Conservation (phyloP, 805 yeast genomes). For the Starmera caribaea region DNA sequence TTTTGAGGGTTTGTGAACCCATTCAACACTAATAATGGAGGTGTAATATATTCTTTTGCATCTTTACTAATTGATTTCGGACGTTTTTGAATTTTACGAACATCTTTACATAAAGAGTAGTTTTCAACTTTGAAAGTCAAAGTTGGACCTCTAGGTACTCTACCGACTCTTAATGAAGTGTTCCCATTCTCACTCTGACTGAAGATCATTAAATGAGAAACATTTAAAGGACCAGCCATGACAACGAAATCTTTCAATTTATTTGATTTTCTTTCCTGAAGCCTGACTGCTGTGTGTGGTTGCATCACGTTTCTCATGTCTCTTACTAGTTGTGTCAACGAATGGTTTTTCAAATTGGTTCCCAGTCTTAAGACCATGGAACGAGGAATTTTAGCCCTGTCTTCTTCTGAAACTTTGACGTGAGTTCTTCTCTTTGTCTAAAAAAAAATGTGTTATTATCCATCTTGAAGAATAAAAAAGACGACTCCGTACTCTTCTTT, state of each 20-base stretch:
- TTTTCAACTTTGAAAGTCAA: constrained; percentile 67
- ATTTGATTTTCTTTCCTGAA: constrained; percentile 80
- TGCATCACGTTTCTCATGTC: constrained; percentile 90
- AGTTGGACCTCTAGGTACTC: constrained; percentile 93
- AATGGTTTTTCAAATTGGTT: constrained; percentile 62
- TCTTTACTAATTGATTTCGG: constrained; percentile 75
- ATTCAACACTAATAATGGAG: constrained; percentile 88
- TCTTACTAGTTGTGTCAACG: constrained; percentile 72
- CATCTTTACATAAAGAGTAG: constrained; percentile 78
- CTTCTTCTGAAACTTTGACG: constrained; percentile 52
- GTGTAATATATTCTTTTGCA: constrained; percentile 49
- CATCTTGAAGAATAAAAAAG: no score
- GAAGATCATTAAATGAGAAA: constrained; percentile 79
- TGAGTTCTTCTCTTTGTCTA: constrained; percentile 83
- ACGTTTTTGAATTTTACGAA: constrained; percentile 52
- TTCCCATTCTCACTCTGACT: constrained; percentile 77
- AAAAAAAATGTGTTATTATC: constrained; percentile 8
- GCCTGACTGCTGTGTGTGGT: constrained; percentile 89
- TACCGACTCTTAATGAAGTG: constrained; percentile 72
- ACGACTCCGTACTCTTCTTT: constrained; percentile 45
- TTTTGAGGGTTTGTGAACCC: constrained; percentile 68
- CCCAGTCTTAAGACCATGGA: constrained; percentile 94
- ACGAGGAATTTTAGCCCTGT: constrained; percentile 65
- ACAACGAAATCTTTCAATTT: constrained; percentile 87
- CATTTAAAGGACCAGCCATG: constrained; percentile 97